Evolutionary conservation across 2,329 filamentous ascomycete species (phyloP).

Genomic region (Magnaporthiopsis rhizophila): DNA sequence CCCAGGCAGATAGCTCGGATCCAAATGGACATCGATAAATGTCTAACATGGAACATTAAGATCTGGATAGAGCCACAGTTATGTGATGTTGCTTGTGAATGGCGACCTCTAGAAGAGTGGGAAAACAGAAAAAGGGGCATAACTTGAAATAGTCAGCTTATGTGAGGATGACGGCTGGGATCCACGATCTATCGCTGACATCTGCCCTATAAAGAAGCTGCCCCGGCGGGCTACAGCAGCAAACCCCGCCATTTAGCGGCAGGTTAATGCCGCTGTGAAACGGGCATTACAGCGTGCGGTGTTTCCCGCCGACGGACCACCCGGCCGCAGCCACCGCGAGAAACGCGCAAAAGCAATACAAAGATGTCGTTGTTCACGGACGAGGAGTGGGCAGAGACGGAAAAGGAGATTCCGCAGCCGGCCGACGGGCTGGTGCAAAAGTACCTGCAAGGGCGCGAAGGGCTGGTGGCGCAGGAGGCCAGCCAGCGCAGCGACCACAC

Average conservation of each 20-base stretch:
- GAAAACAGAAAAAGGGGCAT: not conserved
- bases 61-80: too few relatives aligned
- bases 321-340: too few relatives aligned
- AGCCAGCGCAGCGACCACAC: slow-evolving; percentile 68
- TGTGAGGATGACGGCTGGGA: not conserved
- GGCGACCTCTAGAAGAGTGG: not conserved
- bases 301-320: too few relatives aligned
- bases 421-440: slow-evolving; percentile 74
- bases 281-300: too few relatives aligned
- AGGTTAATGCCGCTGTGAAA: too few relatives aligned
- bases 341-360: not conserved
- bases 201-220: not conserved
- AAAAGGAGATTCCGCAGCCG: slow-evolving; percentile 44
- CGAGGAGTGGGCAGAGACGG: slow-evolving; percentile 52
- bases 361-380: slow-evolving; percentile 32
- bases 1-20: too few relatives aligned
- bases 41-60: too few relatives aligned
- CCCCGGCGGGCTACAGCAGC: too few relatives aligned
- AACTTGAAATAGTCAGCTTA: not conserved
- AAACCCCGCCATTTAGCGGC: not conserved
- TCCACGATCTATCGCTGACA: not conserved
- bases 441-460: slow-evolving; percentile 68
- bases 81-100: not conserved
- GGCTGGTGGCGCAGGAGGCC: slow-evolving; percentile 73
- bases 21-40: too few relatives aligned